Percentiles rank a stretch among this genome's conserved stretches.
Conservation (phyloP, 306 rosid genomes). For the Mucuna pruriens region DNA sequence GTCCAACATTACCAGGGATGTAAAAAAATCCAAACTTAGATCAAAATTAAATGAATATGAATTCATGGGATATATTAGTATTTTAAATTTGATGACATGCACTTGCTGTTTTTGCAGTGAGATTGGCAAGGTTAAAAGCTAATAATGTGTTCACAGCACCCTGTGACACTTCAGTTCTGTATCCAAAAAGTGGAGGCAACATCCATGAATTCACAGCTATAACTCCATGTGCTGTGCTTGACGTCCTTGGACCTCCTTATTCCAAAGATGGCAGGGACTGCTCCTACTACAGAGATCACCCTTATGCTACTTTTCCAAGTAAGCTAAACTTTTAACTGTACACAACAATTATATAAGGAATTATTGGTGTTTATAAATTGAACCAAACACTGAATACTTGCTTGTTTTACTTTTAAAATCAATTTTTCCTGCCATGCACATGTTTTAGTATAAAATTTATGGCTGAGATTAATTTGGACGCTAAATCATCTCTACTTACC, state of each 20-base stretch:
- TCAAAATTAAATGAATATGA: not conserved
- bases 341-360: not conserved
- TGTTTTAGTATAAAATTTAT: not conserved
- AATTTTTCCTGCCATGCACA: not conserved
- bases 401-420: not conserved
- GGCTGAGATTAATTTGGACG: not conserved
- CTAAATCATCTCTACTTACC: no score
- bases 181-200: slow-evolving; percentile 76
- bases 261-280: slow-evolving; percentile 69
- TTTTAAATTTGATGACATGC: not conserved
- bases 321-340: not conserved
- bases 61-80: not conserved
- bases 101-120: slow-evolving; percentile 44
- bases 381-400: not conserved
- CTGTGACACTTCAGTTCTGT: slow-evolving; percentile 64
- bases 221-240: slow-evolving; percentile 77
- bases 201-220: slow-evolving; percentile 74
- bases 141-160: slow-evolving; percentile 58
- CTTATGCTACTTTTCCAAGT: slow-evolving; percentile 49
- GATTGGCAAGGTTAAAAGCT: slow-evolving; percentile 62
- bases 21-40: no score
- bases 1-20: no score
- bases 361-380: not conserved
- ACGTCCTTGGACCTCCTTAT: slow-evolving; percentile 81
- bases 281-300: slow-evolving; percentile 63